Evolutionary conservation across 2,329 filamentous ascomycete species (phyloP), one percentile per base, ranked within the genome.

Genomic region (Aspergillus intermedius): DNA sequence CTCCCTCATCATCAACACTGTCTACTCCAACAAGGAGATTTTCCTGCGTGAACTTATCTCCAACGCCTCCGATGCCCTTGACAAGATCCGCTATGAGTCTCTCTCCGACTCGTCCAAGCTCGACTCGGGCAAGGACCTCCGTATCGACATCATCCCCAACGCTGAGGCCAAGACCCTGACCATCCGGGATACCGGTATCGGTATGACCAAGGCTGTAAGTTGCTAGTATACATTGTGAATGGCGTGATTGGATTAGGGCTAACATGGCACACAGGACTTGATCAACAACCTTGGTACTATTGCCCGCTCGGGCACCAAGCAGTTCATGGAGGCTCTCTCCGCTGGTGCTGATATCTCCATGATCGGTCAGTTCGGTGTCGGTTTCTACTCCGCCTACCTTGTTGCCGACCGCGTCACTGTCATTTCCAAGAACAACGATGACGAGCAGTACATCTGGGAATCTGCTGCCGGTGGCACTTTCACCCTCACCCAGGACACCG

Each of bases 21-120:
- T 98, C 80, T 98, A 97, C 83, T 96, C 91, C 65, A 98, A 98
- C 87, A 98, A 98, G 83, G 93, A 97, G 79, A 97, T 98, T 73
- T 98, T 98, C 86, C 79, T 98, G 67, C 82, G 93, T 86, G 93
- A 98, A 79, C 73, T 98, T 66, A 88, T 98, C 70, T 97, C 93
- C 78, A 98, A 98, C 79, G 86, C 87, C 71, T 97, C 91, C 68
- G 93, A 98, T 86, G 93, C 93, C 54, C 83, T 98, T 66, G 93
- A 98, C 87, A 98, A 98, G 87, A 95, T 98, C 75, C 87, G 93
- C 74, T 98, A 98, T 83, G 89, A 96, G 82, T 83, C 93, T 61
- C 83, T 98, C 65, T 95, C 91, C 68, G 93, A 98, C 76, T 88
- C 91, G 64, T 89, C 82, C 82, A 94, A 95, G 83, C 88, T 98